phyloP scores from a whole-genome alignment of 2,329 filamentous ascomycete genomes.

The Colletotrichum endophyticum region DNA sequence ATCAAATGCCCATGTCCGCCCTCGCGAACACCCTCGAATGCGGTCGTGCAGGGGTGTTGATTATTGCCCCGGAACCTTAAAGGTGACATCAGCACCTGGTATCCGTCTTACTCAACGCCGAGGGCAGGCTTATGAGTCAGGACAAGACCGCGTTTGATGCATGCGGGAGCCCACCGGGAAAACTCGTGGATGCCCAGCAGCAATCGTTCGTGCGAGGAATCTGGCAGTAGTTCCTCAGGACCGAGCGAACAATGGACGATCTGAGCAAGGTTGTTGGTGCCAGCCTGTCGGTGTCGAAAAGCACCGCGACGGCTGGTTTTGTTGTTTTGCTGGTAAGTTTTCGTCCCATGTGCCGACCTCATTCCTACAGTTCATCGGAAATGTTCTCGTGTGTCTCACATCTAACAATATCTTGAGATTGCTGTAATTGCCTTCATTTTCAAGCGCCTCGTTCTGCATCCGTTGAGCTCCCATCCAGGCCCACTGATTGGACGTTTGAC shows the following conservation, averaged over 20 bases:
- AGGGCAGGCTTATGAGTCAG: neutral
- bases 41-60: neutral
- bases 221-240: neutral
- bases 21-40: neutral
- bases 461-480: neutral
- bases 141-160: neutral
- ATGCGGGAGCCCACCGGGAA: neutral
- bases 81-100: constrained; percentile 1
- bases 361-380: neutral
- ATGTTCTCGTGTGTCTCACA: neutral
- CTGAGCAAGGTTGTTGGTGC: neutral
- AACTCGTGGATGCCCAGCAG: neutral
- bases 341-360: neutral
- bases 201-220: neutral
- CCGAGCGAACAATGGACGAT: neutral
- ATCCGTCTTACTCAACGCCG: neutral
- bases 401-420: neutral
- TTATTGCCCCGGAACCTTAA: neutral
- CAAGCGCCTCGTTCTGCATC: neutral
- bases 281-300: neutral
- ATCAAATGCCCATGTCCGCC: neutral
- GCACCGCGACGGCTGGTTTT: neutral
- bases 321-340: neutral
- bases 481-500: neutral
- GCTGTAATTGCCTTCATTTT: neutral